phyloP scores from a whole-genome alignment of 129 eudicot genomes.

The Smallanthus sonchifolius region DNA sequence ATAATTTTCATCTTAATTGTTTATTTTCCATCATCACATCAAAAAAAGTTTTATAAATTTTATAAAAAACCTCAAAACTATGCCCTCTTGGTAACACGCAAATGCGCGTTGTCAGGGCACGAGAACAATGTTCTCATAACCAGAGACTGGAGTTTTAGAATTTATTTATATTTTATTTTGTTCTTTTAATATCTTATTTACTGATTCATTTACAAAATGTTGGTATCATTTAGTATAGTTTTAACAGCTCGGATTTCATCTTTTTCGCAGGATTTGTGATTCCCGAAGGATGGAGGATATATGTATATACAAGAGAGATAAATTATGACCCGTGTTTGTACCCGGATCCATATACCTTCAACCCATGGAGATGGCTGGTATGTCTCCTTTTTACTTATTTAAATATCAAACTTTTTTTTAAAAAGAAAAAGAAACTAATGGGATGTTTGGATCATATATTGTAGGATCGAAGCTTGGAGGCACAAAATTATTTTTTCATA shows the following conservation, averaged over 20 bases:
- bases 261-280: constrained; percentile 36
- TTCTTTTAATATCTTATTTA: no score
- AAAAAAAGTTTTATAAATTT: background rate
- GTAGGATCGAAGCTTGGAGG: constrained; percentile 58
- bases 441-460: background rate
- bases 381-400: background rate
- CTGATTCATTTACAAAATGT: no score
- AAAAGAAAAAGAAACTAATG: background rate
- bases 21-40: background rate
- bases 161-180: no score
- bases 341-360: constrained; percentile 52
- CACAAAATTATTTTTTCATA: constrained; percentile 37
- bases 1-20: constrained; percentile 30
- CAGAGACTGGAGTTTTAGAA: no score
- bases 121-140: no score
- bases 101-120: no score
- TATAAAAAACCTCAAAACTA: background rate
- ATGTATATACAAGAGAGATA: constrained; percentile 67
- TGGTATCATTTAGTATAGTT: no score
- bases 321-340: constrained; percentile 59
- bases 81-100: background rate
- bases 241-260: background rate
- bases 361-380: constrained; percentile 84
- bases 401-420: background rate
- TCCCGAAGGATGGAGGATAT: constrained; percentile 71